Evolutionary conservation across 148 eudicot species (phyloP), one percentile per base, ranked within the genome.

Genomic region (Dysphania ambrosioides): DNA sequence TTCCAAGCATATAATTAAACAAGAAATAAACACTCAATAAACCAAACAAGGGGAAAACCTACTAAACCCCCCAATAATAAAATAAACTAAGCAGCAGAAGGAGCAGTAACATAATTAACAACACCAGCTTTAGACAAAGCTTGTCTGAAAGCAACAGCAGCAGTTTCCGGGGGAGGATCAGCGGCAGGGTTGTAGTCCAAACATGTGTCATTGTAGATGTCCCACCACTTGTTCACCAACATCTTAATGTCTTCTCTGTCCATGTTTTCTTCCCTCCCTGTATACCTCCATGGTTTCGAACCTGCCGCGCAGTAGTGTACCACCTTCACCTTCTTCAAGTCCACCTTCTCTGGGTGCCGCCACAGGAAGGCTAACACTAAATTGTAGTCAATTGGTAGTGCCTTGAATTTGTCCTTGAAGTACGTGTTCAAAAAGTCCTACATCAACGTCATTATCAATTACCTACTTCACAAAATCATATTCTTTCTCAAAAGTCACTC

Each of bases 381-480:
- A 80, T 85, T 85, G 78, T 85, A 85, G 0, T 75, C 85, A 2
- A 80, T 66, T 5, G 88, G 82, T 2, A 85, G 58, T 23, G 83
- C 78, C 83, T 80, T 85, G 69, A 74, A 80, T 21, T 70, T 75
- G 73, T 82, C 85, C 56, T 72, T 80, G 66, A 85, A 85, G 79
- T 74, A 85, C 83, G 80, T 75, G 80, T 85, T 85, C 63, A 82
- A 42, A 32, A 85, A 85, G 80, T 85, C 85, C 88, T 79, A 70
- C 53, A 47, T 47, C 16, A 9, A 44, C 13, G 15, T 9, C 51
- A 15, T 10, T 4, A 13, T 44, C 15, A 44, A 13, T 1, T 40
- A n/a, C n/a, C n/a, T n/a, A n/a, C n/a, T n/a, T n/a, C n/a, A n/a
- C n/a, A n/a, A n/a, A n/a, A n/a, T n/a, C n/a, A n/a, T n/a, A n/a